Percentiles rank a stretch among this genome's conserved stretches.
Conservation (phyloP, 2,329 filamentous ascomycete genomes). For the Ceratocystis variospora region DNA sequence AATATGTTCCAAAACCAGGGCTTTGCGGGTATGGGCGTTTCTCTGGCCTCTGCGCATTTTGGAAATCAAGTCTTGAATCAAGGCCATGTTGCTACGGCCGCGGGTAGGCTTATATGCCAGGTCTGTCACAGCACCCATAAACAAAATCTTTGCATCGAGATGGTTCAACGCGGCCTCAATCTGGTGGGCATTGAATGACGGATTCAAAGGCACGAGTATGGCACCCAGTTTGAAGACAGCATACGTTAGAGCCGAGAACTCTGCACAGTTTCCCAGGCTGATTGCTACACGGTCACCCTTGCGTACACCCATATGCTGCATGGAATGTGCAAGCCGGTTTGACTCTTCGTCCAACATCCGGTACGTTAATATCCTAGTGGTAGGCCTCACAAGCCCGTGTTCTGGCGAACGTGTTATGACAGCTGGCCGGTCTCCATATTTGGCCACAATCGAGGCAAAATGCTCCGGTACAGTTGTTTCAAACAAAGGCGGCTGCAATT, state of each 20-base stretch:
- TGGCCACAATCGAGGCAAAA: constrained; percentile 50
- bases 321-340: constrained; percentile 58
- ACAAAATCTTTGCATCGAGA: constrained; percentile 55
- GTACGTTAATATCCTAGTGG: constrained; percentile 59
- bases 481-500: constrained; percentile 48
- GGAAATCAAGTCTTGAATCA: constrained; percentile 35
- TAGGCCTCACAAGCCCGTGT: constrained; percentile 24
- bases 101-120: constrained; percentile 49
- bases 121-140: constrained; percentile 81
- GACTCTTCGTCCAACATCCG: constrained; percentile 59
- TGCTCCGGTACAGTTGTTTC: constrained; percentile 57
- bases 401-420: constrained; percentile 38
- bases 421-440: constrained; percentile 49
- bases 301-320: constrained; percentile 55
- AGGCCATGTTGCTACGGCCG: constrained; percentile 39
- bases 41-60: constrained; percentile 26
- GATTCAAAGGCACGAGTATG: constrained; percentile 84
- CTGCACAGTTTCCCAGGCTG: constrained; percentile 70
- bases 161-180: constrained; percentile 66
- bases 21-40: constrained; percentile 31
- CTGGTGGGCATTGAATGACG: constrained; percentile 69
- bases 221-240: constrained; percentile 90
- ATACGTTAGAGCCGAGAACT: constrained; percentile 76
- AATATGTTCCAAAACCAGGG: constrained; percentile 57
- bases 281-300: constrained; percentile 80